Evolutionary conservation across 2,329 filamentous ascomycete genomes (phyloP).

Genomic region (Cytospora chrysosperma): DNA sequence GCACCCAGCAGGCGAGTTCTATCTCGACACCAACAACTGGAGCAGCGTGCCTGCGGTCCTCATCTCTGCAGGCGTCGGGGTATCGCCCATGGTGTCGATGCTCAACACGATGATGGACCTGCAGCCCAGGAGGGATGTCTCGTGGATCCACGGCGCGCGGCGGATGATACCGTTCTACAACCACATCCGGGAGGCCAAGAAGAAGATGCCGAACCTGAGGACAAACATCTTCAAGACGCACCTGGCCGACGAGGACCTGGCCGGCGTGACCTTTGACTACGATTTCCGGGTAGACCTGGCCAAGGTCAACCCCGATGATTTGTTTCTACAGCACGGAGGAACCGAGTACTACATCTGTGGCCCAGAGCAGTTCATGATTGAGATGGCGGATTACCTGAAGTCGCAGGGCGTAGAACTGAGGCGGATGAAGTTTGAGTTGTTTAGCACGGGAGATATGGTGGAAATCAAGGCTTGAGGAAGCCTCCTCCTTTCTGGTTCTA

Average conservation of each 20-base stretch:
- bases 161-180: slow-evolving; percentile 52
- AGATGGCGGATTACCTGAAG: slow-evolving; percentile 46
- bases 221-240: slow-evolving; percentile 52
- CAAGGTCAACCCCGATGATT: slow-evolving; percentile 42
- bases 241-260: slow-evolving; percentile 45
- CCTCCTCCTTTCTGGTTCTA: no score
- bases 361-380: slow-evolving; percentile 54
- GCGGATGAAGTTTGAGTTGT: slow-evolving; percentile 47
- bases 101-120: slow-evolving; percentile 52
- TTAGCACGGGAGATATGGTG: slow-evolving; percentile 46
- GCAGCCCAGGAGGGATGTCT: slow-evolving; percentile 48
- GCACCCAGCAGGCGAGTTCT: slow-evolving; percentile 65
- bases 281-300: slow-evolving; percentile 48
- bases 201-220: slow-evolving; percentile 35
- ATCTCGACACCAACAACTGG: slow-evolving; percentile 45
- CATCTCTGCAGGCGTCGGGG: slow-evolving; percentile 60
- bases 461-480: slow-evolving; percentile 4
- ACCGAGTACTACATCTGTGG: slow-evolving; percentile 57
- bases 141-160: slow-evolving; percentile 60
- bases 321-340: slow-evolving; percentile 44
- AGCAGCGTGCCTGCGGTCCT: slow-evolving; percentile 54
- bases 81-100: slow-evolving; percentile 61
- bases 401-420: slow-evolving; percentile 38
- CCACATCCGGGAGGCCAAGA: slow-evolving; percentile 47
- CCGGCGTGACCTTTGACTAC: slow-evolving; percentile 45